Evolutionary conservation across 768 basidiomycete species (phyloP).

Genomic region (Russula olivacea): DNA sequence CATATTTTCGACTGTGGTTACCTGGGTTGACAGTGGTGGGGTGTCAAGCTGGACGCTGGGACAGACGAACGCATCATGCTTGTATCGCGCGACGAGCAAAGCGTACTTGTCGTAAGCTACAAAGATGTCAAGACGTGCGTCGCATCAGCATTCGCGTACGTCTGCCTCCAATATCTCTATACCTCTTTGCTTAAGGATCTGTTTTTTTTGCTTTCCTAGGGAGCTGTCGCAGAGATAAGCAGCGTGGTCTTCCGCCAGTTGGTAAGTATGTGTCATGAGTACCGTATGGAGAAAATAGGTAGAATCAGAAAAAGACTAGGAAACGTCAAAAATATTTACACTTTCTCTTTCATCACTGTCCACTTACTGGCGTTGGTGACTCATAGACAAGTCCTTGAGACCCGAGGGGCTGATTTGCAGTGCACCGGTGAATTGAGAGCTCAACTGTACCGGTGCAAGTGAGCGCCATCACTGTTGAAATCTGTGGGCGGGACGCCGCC

Average conservation of each 20-base stretch:
- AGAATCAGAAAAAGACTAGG: conserved; percentile 26
- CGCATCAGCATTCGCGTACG: conserved; percentile 77
- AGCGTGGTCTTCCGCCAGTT: background rate
- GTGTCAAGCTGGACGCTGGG: conserved; percentile 79
- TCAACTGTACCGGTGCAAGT: background rate
- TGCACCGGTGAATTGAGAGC: background rate
- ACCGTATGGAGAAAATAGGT: conserved; percentile 19
- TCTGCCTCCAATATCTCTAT: conserved; percentile 14
- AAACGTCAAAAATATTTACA: conserved; percentile 17
- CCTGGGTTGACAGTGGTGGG: conserved; percentile 1
- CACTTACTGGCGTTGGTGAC: background rate
- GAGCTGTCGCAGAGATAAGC: conserved; percentile 23
- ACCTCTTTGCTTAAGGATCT: background rate
- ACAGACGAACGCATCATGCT: conserved; percentile 94
- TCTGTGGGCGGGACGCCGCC: too few species aligned
- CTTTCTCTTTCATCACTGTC: background rate
- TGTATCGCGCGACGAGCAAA: conserved; percentile 91
- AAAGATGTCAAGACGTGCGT: conserved; percentile 85
- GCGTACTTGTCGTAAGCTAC: conserved; percentile 89
- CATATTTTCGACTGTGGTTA: background rate
- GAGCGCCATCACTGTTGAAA: background rate
- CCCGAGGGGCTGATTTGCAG: background rate
- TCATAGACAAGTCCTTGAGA: background rate
- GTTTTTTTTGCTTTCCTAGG: background rate
- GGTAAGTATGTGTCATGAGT: background rate